Evolutionary conservation across 2,329 filamentous ascomycete species (phyloP).

Genomic region (Aspergillus oerlinghausenensis): DNA sequence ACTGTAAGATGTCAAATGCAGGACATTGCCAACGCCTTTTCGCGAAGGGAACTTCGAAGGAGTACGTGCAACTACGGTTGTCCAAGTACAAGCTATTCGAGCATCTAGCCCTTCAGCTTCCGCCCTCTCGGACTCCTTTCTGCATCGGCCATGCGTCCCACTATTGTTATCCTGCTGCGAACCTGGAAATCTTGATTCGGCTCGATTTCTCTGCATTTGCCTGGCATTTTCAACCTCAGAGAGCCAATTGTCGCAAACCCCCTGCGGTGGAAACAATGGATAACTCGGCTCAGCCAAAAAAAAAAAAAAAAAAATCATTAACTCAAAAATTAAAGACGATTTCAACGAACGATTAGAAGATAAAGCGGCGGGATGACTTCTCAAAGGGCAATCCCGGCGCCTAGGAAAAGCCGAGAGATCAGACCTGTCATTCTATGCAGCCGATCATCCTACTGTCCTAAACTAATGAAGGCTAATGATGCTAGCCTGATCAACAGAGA

Average conservation of each 20-base stretch:
- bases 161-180: constrained; percentile 12
- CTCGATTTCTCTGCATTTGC: background rate
- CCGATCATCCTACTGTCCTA: constrained; percentile 10
- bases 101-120: constrained; percentile 1
- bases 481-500: constrained; percentile 10
- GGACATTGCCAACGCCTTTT: background rate
- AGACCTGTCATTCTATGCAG: constrained; percentile 16
- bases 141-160: constrained; percentile 14
- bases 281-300: background rate
- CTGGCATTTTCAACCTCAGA: background rate
- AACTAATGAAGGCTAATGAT: constrained; percentile 7
- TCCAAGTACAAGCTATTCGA: background rate
- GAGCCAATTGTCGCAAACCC: background rate
- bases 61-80: background rate
- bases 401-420: constrained; percentile 6
- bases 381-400: background rate
- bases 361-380: background rate
- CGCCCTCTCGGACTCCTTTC: constrained; percentile 8
- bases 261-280: background rate
- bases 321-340: constrained; percentile 7
- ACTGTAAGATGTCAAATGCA: constrained; percentile 14
- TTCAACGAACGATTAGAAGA: constrained; percentile 7
- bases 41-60: background rate
- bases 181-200: background rate
- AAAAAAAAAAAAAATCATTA: too few species aligned